Conservation (phyloP, 148 eudicot species). For the Tetragonia tetragonoides region DNA sequence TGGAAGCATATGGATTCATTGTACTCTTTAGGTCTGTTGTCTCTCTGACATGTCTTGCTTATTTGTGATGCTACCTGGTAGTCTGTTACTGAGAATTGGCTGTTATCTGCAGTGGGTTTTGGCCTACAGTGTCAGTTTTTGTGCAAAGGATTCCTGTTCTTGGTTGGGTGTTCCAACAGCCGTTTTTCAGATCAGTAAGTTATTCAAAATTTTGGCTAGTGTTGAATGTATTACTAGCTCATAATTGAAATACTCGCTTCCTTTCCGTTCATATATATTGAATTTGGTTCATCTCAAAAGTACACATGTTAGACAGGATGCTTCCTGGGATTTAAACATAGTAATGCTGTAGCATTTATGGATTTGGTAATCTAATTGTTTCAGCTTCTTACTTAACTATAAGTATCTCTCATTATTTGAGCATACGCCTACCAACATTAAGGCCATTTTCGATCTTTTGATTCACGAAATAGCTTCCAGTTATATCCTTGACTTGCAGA, state of each 20-base stretch:
- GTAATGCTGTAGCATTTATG: neutral
- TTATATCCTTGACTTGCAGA: neutral
- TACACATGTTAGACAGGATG: neutral
- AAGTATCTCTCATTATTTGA: neutral
- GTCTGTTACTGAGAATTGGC: constrained; percentile 18
- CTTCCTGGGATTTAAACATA: neutral
- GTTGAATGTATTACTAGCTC: neutral
- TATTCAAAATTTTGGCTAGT: neutral
- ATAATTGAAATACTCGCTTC: neutral
- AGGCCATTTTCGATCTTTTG: neutral
- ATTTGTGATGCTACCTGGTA: neutral
- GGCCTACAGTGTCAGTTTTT: constrained; percentile 88
- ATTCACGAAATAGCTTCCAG: neutral
- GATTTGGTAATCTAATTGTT: neutral
- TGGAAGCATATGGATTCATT: constrained; percentile 89
- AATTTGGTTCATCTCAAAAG: neutral
- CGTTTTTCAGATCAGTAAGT: constrained; percentile 87
- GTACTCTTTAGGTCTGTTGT: constrained; percentile 81
- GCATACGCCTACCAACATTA: neutral
- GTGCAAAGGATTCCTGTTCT: constrained; percentile 84
- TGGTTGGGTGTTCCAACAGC: constrained; percentile 92
- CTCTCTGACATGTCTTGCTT: constrained; percentile 10
- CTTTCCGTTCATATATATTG: neutral
- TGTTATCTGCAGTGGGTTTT: constrained; percentile 71
- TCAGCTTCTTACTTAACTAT: neutral